These are phyloP conservation scores for Geotrichum reessii DNA, from an alignment of 1,139 yeast genomes.

Conservation along the genomic window DNA sequence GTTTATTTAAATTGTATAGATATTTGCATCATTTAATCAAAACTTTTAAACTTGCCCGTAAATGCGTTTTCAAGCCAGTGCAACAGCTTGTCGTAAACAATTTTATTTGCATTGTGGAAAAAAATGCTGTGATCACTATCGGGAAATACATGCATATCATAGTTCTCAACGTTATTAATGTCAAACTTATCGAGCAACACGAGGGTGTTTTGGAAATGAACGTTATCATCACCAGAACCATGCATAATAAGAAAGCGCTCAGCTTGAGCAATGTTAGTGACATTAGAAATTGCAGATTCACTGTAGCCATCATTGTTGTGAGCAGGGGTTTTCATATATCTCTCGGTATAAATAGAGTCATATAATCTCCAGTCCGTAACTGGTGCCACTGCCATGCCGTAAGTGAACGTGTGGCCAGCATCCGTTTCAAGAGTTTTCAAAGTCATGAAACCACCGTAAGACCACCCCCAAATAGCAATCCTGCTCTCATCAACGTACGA, in stretches of 20 bases:
- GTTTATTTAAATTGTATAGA: not conserved
- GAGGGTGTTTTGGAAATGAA: conserved; percentile 82
- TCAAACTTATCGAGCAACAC: conserved; percentile 69
- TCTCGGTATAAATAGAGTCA: conserved; percentile 82
- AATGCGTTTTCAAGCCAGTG: conserved; percentile 72
- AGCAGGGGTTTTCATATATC: conserved; percentile 73
- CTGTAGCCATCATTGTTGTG: conserved; percentile 52
- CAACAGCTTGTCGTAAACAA: conserved; percentile 69
- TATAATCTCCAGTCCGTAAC: conserved; percentile 78
- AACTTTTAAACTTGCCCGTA: conserved; percentile 38
- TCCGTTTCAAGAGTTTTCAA: conserved; percentile 71
- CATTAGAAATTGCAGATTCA: conserved; percentile 41
- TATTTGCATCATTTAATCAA: not conserved
- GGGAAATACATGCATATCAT: conserved; percentile 86
- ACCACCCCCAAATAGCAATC: conserved; percentile 97
- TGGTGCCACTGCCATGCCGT: conserved; percentile 86
- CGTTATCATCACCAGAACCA: conserved; percentile 97
- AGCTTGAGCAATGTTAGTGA: conserved; percentile 49
- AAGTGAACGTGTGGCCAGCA: conserved; percentile 59
- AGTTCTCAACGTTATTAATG: conserved; percentile 60
- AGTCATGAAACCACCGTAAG: conserved; percentile 79
- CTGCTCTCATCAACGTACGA: conserved; percentile 52
- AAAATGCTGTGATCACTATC: conserved; percentile 84
- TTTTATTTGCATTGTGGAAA: conserved; percentile 70
- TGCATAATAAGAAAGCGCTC: conserved; percentile 77